These are phyloP conservation scores for Syncephalastrum monosporum DNA, from an alignment of 371 early-diverging fungal species.

Conservation along the genomic window DNA sequence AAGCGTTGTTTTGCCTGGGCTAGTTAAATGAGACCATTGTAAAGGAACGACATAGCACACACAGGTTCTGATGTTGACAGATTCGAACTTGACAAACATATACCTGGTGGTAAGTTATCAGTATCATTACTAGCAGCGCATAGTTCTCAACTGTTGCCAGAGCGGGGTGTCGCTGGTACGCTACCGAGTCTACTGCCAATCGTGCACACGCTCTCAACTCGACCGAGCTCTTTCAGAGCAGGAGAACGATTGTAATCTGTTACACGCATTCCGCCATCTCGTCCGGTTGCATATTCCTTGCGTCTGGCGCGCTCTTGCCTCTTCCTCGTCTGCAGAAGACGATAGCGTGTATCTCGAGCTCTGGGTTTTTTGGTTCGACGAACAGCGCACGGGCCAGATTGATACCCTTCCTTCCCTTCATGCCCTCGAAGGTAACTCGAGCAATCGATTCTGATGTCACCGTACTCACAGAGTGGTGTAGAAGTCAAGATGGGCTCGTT, in stretches of 20 bases:
- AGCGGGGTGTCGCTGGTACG: slow-evolving; percentile 52
- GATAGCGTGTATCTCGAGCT: slow-evolving; percentile 25
- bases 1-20: not conserved
- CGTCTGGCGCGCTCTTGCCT: slow-evolving; percentile 26
- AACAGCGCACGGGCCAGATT: slow-evolving; percentile 44
- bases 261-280: slow-evolving; percentile 35
- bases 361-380: slow-evolving; percentile 56
- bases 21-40: slow-evolving; percentile 13
- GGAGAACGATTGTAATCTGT: slow-evolving; percentile 14
- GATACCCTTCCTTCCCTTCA: slow-evolving; percentile 32
- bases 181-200: slow-evolving; percentile 44
- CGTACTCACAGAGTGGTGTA: slow-evolving; percentile 5
- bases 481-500: slow-evolving; percentile 46
- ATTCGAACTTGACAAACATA: slow-evolving; percentile 53
- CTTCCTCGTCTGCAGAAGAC: slow-evolving; percentile 7
- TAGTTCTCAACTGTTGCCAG: slow-evolving; percentile 15
- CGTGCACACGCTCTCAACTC: slow-evolving; percentile 25
- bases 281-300: slow-evolving; percentile 31
- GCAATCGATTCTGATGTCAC: not conserved
- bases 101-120: slow-evolving; percentile 42
- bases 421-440: slow-evolving; percentile 36
- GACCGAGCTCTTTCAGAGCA: slow-evolving; percentile 12
- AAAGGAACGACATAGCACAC: too few relatives aligned
- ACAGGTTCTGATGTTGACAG: slow-evolving; percentile 38
- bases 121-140: not conserved